phyloP scores from a whole-genome alignment of 257 asterid species.

The Rehmannia glutinosa region DNA sequence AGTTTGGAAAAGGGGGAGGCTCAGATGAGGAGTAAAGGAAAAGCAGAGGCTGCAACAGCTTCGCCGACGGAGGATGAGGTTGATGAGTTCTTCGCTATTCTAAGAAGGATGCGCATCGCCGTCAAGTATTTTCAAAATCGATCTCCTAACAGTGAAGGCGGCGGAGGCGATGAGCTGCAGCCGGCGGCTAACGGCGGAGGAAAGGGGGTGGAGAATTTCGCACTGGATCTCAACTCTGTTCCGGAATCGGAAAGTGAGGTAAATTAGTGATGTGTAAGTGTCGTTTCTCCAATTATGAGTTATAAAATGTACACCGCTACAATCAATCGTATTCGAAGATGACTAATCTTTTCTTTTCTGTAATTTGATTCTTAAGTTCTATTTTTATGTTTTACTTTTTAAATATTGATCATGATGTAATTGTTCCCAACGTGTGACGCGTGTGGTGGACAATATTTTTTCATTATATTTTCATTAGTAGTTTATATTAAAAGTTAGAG shows the following conservation, averaged over 20 bases:
- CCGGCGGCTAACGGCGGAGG: neutral
- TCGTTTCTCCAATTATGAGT: neutral
- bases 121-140: conserved; percentile 33
- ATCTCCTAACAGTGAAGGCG: neutral
- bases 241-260: conserved; percentile 8
- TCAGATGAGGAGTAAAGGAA: neutral
- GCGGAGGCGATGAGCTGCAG: neutral
- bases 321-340: neutral
- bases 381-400: neutral
- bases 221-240: conserved; percentile 15
- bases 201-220: neutral
- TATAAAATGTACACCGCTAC: neutral
- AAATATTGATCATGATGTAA: no score
- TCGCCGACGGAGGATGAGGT: conserved; percentile 46
- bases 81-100: conserved; percentile 38
- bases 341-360: neutral
- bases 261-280: neutral
- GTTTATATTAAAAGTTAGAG: no score
- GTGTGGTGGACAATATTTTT: no score
- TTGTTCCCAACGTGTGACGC: no score
- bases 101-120: conserved; percentile 41
- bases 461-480: no score
- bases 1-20: neutral
- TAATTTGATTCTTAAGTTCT: no score
- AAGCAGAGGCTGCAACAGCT: conserved; percentile 3